phyloP scores from a whole-genome alignment of 371 early-diverging fungal species.

The Paramicrosporidium saccamoebae region DNA sequence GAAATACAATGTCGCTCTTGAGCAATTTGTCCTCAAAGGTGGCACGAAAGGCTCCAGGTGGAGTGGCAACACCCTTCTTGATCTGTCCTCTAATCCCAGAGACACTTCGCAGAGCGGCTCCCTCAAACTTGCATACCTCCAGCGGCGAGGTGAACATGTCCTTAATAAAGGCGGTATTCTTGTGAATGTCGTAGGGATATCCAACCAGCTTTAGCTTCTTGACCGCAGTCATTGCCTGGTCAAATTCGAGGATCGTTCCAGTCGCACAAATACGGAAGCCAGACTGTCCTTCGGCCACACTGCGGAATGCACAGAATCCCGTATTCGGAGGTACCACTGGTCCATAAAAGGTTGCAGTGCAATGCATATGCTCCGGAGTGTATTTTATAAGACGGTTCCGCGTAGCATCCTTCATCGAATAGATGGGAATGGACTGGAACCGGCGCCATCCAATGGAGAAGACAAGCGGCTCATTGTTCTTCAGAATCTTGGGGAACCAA shows the following conservation, averaged over 20 bases:
- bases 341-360: slow-evolving; percentile 71
- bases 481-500: slow-evolving; percentile 81
- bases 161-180: slow-evolving; percentile 93
- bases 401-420: slow-evolving; percentile 64
- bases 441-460: slow-evolving; percentile 95
- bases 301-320: slow-evolving; percentile 71
- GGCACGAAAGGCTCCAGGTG: slow-evolving; percentile 85
- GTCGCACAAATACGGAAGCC: slow-evolving; percentile 76
- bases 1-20: slow-evolving; percentile 87
- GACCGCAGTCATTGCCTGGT: slow-evolving; percentile 57
- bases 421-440: slow-evolving; percentile 82
- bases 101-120: slow-evolving; percentile 77
- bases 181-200: slow-evolving; percentile 61
- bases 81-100: slow-evolving; percentile 94
- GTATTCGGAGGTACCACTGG: slow-evolving; percentile 72
- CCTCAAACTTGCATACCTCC: slow-evolving; percentile 96
- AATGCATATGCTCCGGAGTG: slow-evolving; percentile 96
- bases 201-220: slow-evolving; percentile 98
- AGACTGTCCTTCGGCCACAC: slow-evolving; percentile 25
- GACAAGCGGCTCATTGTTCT: slow-evolving; percentile 87
- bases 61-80: slow-evolving; percentile 56
- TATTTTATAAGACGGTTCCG: slow-evolving; percentile 93
- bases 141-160: slow-evolving; percentile 94
- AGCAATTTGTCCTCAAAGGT: slow-evolving; percentile 94
- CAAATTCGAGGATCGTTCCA: slow-evolving; percentile 70